phyloP scores from a whole-genome alignment of 768 basidiomycete genomes.

The Suillus hirtellus region DNA sequence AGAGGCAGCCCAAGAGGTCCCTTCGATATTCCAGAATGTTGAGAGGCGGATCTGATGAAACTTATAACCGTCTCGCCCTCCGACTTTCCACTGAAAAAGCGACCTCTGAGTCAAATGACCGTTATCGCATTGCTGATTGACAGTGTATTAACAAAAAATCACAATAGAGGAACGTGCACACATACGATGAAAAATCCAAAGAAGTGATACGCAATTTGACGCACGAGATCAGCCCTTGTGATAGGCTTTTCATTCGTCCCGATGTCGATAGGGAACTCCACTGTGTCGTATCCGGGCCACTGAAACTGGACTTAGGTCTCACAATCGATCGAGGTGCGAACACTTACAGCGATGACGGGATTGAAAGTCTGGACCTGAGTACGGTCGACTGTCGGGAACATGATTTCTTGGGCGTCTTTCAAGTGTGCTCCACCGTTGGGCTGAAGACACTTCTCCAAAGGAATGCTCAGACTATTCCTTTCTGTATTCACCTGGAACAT shows the following conservation, averaged over 20 bases:
- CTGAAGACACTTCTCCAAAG: constrained; percentile 5
- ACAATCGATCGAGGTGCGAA: neutral
- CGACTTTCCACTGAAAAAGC: constrained; percentile 10
- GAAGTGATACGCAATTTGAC: constrained; percentile 13
- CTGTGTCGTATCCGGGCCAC: constrained; percentile 15
- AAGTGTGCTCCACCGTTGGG: neutral
- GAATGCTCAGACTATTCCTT: constrained; percentile 6
- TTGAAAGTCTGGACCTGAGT: neutral
- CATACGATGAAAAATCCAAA: constrained; percentile 12
- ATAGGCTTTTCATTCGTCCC: neutral
- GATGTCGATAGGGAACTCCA: constrained; percentile 10
- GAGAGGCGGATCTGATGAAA: constrained; percentile 14
- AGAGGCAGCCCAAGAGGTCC: constrained; percentile 11
- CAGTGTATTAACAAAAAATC: neutral
- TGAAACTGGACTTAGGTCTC: constrained; percentile 2
- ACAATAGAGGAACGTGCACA: neutral
- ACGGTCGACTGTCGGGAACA: constrained; percentile 7
- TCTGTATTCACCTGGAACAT: neutral
- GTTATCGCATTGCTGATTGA: constrained; percentile 6
- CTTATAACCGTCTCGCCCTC: neutral
- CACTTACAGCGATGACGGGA: constrained; percentile 9
- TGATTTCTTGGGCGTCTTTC: constrained; percentile 7
- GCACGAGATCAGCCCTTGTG: constrained; percentile 12
- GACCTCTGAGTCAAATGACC: neutral
- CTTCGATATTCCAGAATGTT: constrained; percentile 14